Conservation (phyloP, 805 yeast species). For the Saccharomycopsis sp. region DNA sequence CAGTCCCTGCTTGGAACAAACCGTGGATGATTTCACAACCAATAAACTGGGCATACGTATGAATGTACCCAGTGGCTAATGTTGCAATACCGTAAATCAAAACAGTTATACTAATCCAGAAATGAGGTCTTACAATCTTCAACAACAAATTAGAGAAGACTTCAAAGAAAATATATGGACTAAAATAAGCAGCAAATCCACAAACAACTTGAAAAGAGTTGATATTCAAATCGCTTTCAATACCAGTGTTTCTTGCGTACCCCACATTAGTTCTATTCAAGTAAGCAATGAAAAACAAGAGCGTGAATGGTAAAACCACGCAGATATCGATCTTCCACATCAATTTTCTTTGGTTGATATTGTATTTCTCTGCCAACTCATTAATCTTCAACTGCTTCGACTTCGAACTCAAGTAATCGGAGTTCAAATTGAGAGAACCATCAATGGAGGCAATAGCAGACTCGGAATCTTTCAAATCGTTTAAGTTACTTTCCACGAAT, state of each 20-base stretch:
- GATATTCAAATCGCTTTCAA: conserved; percentile 46
- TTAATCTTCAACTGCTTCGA: conserved; percentile 21
- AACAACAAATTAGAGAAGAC: conserved; percentile 58
- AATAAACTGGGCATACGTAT: conserved; percentile 51
- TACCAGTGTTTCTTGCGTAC: conserved; percentile 62
- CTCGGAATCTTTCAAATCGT: not conserved
- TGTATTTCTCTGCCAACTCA: conserved; percentile 35
- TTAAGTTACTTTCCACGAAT: conserved; percentile 2
- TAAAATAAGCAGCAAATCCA: conserved; percentile 64
- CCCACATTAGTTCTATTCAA: conserved; percentile 71
- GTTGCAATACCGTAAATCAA: conserved; percentile 56
- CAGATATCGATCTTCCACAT: conserved; percentile 60
- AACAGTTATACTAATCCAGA: conserved; percentile 56
- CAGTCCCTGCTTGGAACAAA: conserved; percentile 61
- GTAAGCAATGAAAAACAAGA: conserved; percentile 62
- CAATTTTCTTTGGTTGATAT: conserved; percentile 45
- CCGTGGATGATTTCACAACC: conserved; percentile 64
- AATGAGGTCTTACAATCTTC: conserved; percentile 55
- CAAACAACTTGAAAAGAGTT: conserved; percentile 53
- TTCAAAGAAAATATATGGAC: conserved; percentile 61
- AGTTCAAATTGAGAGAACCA: not conserved
- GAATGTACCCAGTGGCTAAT: conserved; percentile 58
- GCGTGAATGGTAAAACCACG: conserved; percentile 63
- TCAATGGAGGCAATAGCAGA: not conserved
- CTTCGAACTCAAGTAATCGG: conserved; percentile 5